A percentile compares a stretch with the other conserved stretches of the same genome.
Conservation (phyloP, 75 land plant species). For the Selaginella moellendorffii region DNA sequence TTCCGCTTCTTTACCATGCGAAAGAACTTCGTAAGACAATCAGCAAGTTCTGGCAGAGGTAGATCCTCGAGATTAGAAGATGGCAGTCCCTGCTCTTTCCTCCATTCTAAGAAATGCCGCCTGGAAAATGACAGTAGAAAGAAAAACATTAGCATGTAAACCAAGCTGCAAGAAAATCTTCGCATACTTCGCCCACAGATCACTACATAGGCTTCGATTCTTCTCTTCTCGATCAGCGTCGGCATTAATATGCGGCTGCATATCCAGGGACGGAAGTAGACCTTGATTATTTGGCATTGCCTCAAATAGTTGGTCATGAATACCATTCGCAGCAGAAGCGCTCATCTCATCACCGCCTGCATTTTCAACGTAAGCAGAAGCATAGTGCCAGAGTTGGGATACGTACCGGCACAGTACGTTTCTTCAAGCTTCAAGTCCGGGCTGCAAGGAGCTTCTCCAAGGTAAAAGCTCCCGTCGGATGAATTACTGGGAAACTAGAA, state of each 20-base stretch:
- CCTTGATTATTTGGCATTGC: not conserved
- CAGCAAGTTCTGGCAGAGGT: not conserved
- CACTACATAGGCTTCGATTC: not conserved
- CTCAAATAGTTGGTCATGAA: not conserved
- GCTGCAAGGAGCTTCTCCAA: not conserved
- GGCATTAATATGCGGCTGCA: too few species aligned
- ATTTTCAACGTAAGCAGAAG: not conserved
- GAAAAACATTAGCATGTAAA: not conserved
- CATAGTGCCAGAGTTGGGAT: too few species aligned
- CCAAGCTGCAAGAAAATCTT: not conserved
- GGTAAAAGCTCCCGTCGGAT: not conserved
- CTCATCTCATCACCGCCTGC: not conserved
- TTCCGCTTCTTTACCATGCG: not conserved
- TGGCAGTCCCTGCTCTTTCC: slow-evolving; percentile 4
- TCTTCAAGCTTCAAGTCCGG: not conserved
- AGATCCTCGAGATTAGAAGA: not conserved
- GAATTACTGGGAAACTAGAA: not conserved
- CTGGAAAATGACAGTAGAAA: not conserved
- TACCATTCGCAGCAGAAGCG: not conserved
- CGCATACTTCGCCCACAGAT: not conserved
- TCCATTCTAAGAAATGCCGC: not conserved
- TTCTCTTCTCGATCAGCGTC: not conserved
- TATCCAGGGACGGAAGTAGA: not conserved
- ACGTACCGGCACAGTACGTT: not conserved
- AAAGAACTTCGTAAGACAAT: not conserved